Base-by-base conservation (phyloP, 1,284 basidiomycete genomes). In the Ceratobasidium sp. region DNA sequence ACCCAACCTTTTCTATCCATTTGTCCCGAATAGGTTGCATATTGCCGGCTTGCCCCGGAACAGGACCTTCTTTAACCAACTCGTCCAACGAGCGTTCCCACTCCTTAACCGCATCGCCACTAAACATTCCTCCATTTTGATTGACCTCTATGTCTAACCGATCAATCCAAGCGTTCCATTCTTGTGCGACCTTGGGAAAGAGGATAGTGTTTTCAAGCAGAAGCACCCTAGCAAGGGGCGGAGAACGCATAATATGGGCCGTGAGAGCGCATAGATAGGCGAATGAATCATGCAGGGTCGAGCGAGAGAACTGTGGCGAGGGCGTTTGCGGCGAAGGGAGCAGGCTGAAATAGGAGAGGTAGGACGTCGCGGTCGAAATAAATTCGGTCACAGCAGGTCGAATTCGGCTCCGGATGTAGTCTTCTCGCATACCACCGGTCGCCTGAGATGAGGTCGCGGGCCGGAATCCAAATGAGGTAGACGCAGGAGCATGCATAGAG, bases 141-240 rank as follows among this genome's bases (percentile, higher is more conserved):
- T 93, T 93, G 1, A 91, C 89, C 11, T 86, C 81, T 21, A 87
- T 82, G 76, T 92, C 89, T 35, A 93, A 84, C 54, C 84, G 85
- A 52, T 87, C 83, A n/a, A 92, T 83, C 92, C 92, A 94, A 14
- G 87, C 87, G 61, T 82, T 85, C 92, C 92, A 94, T 79, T 94
- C 92, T 54, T 88, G 84, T 11, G 83, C 77, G 44, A 94, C 80
- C 16, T 90, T 88, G 1, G 87, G 86, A 80, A 63, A 86, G 80
- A 7, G 87, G 26, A 67, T 38, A 26, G 66, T 70, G 32, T 73
- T 67, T 28, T 67, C 87, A 8, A 81, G 83, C 26, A 93, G 82
- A 49, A 86, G 85, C 9, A 85, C 82, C 76, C 90, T 88, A 3
- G 89, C 84, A 6, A 93, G 83, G 1, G 87, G 80, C 0, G 91